These are phyloP conservation scores for Areca catechu DNA, from an alignment of 176 grass and related monocot species.

Conservation along the genomic window DNA sequence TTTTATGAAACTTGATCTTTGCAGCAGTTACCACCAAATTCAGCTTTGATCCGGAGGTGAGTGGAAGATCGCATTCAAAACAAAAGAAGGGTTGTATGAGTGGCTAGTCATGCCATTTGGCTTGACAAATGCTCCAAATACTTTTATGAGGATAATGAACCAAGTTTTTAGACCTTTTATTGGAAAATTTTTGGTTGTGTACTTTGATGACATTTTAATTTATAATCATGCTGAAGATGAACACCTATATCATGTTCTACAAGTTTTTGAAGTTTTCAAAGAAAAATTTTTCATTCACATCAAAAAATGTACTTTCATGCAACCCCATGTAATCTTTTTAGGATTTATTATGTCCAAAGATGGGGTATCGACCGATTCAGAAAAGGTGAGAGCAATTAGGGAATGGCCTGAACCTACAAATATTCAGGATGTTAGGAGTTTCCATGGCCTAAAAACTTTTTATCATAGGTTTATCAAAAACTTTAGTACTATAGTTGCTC, in stretches of 20 bases:
- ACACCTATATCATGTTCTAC: background rate
- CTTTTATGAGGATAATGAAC: background rate
- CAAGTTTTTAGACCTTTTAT: background rate
- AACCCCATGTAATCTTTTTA: background rate
- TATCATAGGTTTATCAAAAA: background rate
- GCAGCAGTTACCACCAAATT: no score
- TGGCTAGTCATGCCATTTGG: background rate
- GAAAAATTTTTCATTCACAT: background rate
- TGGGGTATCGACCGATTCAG: background rate
- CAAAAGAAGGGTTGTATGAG: no score
- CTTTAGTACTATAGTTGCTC: background rate
- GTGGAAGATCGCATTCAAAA: no score
- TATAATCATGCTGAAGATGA: background rate
- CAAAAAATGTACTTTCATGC: background rate
- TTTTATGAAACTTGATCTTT: no score
- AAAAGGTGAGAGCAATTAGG: background rate
- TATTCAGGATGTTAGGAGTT: background rate
- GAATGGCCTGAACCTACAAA: background rate
- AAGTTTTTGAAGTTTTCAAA: background rate
- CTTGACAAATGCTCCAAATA: background rate
- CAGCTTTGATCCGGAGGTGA: no score
- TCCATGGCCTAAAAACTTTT: background rate
- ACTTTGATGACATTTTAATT: constrained; percentile 13
- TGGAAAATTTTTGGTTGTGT: constrained; percentile 4
- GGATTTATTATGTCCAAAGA: background rate